Conservation (phyloP, 768 basidiomycete species). For the Suillus subalutaceus region DNA sequence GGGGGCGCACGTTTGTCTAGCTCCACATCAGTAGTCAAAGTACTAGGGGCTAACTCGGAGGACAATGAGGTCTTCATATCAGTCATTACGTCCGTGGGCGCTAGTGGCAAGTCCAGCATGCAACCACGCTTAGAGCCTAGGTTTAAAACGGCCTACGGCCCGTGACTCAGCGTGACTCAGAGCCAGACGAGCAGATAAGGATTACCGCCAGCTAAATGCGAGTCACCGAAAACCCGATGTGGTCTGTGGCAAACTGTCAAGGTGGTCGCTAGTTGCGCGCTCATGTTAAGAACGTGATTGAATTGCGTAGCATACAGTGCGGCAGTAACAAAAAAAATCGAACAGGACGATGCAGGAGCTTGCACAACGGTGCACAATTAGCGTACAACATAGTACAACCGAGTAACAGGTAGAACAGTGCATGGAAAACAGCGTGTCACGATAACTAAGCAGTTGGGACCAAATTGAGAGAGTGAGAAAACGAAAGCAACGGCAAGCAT, state of each 20-base stretch:
- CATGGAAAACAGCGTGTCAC: neutral
- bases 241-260: neutral
- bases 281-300: neutral
- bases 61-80: neutral
- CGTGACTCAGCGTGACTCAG: slow-evolving; percentile 1
- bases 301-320: neutral
- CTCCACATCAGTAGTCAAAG: slow-evolving; percentile 12
- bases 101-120: neutral
- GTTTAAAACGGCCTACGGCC: neutral
- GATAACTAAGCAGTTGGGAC: neutral
- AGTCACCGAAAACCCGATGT: neutral
- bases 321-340: neutral
- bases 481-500: neutral
- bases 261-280: neutral
- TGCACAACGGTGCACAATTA: neutral
- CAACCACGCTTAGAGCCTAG: neutral
- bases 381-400: neutral
- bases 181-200: neutral
- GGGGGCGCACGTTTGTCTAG: slow-evolving; percentile 37
- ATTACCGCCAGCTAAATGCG: neutral
- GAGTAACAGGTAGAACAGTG: neutral
- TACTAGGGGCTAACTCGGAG: neutral
- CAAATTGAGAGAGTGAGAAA: neutral
- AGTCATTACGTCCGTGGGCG: neutral
- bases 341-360: neutral